Evolutionary conservation across 352 stramenopile genomes (phyloP).

Genomic region (Globisporangium cylindrosporum): DNA sequence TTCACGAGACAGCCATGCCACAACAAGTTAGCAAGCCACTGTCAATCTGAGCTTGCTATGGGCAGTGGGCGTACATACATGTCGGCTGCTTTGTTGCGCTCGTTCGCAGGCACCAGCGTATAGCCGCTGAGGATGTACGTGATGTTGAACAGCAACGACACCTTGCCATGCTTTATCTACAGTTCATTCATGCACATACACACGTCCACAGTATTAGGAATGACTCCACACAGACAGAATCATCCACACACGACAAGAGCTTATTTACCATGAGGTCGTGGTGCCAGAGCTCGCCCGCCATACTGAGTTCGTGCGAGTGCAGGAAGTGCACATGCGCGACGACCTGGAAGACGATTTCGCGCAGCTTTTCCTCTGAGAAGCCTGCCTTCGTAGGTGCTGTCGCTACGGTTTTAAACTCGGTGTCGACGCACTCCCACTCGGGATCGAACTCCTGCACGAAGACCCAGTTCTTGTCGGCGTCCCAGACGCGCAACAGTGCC

Average conservation of each 20-base stretch:
- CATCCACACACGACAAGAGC: too few species aligned
- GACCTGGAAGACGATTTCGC: constrained; percentile 48
- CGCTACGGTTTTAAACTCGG: not conserved
- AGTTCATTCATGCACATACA: not conserved
- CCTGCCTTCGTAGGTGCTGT: constrained; percentile 1
- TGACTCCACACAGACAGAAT: too few species aligned
- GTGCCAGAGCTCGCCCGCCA: constrained; percentile 47
- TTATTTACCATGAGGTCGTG: constrained; percentile 45
- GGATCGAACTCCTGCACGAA: constrained; percentile 48
- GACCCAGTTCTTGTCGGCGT: constrained; percentile 50
- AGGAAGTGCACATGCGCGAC: constrained; percentile 56
- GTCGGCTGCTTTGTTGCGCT: constrained; percentile 36
- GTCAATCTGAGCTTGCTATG: not conserved
- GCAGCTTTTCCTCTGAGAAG: constrained; percentile 46
- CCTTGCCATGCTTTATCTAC: constrained; percentile 35
- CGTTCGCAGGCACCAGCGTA: constrained; percentile 36
- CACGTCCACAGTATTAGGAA: too few species aligned
- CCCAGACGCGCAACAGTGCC: constrained; percentile 43
- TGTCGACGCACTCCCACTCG: constrained; percentile 29
- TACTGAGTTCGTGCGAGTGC: constrained; percentile 46
- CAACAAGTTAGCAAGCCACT: not conserved
- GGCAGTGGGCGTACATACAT: constrained; percentile 36
- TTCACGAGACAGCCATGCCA: not conserved
- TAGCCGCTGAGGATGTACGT: constrained; percentile 49
- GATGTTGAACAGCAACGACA: constrained; percentile 43